Evolutionary conservation across 2,329 filamentous ascomycete genomes (phyloP).

Genomic region (Neonectria ditissima): DNA sequence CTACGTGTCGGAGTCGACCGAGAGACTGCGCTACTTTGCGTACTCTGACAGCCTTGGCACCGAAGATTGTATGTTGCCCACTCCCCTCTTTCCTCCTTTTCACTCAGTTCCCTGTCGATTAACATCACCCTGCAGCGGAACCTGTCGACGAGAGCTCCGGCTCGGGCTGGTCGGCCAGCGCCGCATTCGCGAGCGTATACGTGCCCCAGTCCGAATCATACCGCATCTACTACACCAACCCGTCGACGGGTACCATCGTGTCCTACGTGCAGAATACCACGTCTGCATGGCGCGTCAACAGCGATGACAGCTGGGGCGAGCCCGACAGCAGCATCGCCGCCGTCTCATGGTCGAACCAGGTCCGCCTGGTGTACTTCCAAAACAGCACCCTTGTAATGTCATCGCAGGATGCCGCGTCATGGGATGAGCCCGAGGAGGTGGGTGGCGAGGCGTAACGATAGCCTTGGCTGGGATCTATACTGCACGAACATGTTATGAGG

Average conservation of each 20-base stretch:
- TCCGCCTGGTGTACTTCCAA: slow-evolving; percentile 36
- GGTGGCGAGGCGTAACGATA: not conserved
- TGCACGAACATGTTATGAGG: not conserved
- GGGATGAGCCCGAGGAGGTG: slow-evolving; percentile 17
- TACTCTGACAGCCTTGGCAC: slow-evolving; percentile 25
- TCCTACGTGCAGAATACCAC: slow-evolving; percentile 24
- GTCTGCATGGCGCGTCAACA: slow-evolving; percentile 11
- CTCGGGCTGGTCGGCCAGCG: slow-evolving; percentile 27
- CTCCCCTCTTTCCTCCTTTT: not conserved
- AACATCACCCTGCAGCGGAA: slow-evolving; percentile 8
- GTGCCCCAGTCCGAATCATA: slow-evolving; percentile 23
- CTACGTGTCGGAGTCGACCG: slow-evolving; percentile 30
- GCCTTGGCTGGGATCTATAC: not conserved
- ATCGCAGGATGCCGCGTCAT: slow-evolving; percentile 17
- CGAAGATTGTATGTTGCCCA: slow-evolving; percentile 14
- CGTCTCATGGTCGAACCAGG: slow-evolving; percentile 30
- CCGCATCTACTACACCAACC: slow-evolving; percentile 34
- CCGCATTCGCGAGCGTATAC: slow-evolving; percentile 28
- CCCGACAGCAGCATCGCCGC: slow-evolving; percentile 31
- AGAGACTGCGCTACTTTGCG: slow-evolving; percentile 15
- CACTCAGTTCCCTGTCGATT: not conserved
- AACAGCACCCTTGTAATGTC: slow-evolving; percentile 25
- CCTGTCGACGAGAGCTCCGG: slow-evolving; percentile 23
- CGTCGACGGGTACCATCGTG: slow-evolving; percentile 24
- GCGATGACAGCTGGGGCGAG: slow-evolving; percentile 24